A percentile compares a stretch with the other conserved stretches of the same genome.
phyloP scores from a whole-genome alignment of 2,329 filamentous ascomycete genomes.

The Neobulgaria alba region DNA sequence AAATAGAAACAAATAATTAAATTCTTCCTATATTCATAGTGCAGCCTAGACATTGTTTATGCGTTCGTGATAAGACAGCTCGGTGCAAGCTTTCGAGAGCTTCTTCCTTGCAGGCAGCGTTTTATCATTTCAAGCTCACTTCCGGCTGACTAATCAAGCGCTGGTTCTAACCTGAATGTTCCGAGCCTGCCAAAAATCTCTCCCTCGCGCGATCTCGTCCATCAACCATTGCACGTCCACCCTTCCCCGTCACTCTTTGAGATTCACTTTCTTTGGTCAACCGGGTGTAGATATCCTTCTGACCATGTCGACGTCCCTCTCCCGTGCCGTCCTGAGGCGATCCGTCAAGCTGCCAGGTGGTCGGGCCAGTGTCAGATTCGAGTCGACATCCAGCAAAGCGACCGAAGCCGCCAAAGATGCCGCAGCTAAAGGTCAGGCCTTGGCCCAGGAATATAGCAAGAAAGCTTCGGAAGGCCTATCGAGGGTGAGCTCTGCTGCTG shows the following conservation, averaged over 20 bases:
- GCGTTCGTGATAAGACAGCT: no score
- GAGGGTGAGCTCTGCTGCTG: constrained; percentile 71
- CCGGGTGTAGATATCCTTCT: constrained; percentile 12
- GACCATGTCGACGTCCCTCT: constrained; percentile 24
- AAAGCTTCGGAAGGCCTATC: constrained; percentile 80
- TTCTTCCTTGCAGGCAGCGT: not conserved
- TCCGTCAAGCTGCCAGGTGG: constrained; percentile 19
- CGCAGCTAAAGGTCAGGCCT: constrained; percentile 34
- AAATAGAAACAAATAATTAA: no score
- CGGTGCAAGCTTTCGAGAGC: no score
- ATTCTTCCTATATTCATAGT: no score
- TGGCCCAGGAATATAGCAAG: constrained; percentile 39
- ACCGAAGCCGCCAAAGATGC: constrained; percentile 36
- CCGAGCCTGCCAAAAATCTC: constrained; percentile 1
- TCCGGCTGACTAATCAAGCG: not conserved
- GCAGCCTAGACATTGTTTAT: no score
- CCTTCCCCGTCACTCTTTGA: constrained; percentile 11
- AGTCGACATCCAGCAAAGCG: constrained; percentile 47
- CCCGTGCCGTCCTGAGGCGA: constrained; percentile 25
- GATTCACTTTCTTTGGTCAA: constrained; percentile 13
- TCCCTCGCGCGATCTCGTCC: constrained; percentile 14
- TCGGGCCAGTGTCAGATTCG: constrained; percentile 39
- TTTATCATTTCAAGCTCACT: not conserved
- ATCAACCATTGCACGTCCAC: constrained; percentile 24
- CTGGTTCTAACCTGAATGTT: constrained; percentile 4